phyloP scores from a whole-genome alignment of 129 eudicot genomes.

The Saposhnikovia divaricata region DNA sequence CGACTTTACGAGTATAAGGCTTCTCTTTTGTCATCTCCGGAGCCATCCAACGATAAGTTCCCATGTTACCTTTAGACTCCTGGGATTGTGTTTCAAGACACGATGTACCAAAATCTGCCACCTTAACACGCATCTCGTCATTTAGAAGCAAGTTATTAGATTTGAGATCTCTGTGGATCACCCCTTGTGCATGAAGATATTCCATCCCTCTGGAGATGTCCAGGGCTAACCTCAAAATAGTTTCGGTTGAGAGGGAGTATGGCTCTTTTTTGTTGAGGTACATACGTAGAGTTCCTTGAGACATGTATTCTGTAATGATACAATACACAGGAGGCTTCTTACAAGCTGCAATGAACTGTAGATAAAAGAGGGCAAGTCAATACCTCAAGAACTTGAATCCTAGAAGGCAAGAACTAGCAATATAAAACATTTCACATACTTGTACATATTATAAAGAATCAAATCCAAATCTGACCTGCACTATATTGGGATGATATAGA shows the following conservation, averaged over 20 bases:
- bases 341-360: constrained; percentile 98
- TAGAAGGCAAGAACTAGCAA: too few species aligned
- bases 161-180: constrained; percentile 86
- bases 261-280: constrained; percentile 89
- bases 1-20: constrained; percentile 86
- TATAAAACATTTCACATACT: not conserved
- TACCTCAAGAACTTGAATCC: constrained; percentile 12
- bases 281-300: too few species aligned
- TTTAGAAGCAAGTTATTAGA: constrained; percentile 80
- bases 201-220: constrained; percentile 96
- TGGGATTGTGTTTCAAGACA: constrained; percentile 84
- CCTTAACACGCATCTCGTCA: constrained; percentile 95
- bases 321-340: constrained; percentile 97
- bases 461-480: constrained; percentile 48
- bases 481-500: constrained; percentile 85
- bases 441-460: not conserved
- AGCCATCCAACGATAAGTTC: constrained; percentile 99
- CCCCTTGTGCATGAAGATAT: constrained; percentile 96
- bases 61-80: constrained; percentile 89
- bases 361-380: constrained; percentile 17
- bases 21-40: constrained; percentile 97
- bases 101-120: constrained; percentile 91
- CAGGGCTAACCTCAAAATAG: constrained; percentile 78
- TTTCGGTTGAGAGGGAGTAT: constrained; percentile 85
- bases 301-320: constrained; percentile 69